Evolutionary conservation across 2,329 filamentous ascomycete species (phyloP), one percentile per base, ranked within the genome.

Genomic region (Pestalotiopsis sp.): DNA sequence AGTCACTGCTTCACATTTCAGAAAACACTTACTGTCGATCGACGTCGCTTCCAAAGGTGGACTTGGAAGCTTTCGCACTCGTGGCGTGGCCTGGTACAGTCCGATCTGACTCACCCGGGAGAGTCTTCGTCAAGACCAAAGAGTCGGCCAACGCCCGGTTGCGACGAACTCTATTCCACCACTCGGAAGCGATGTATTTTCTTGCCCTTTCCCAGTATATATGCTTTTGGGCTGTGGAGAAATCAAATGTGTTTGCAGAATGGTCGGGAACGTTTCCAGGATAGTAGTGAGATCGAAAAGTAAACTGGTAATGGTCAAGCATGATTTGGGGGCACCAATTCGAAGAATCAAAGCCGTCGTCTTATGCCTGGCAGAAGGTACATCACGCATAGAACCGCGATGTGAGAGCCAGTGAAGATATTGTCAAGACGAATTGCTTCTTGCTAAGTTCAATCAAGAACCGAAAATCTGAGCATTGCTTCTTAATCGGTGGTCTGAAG

Each of bases 331-430:
- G n/a, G 20, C 27, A 61, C 38, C 14, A 49, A 31, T 45, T 25
- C 20, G 12, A 38, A 49, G 36, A 23, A 49, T 49, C 20, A 11
- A 64, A 41, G 61, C 59, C 59, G 38, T n/a, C 45, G 45, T 64
- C 38, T 64, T 64, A 14, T 49, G 38, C 61, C 38, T 64, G 61
- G 61, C 61, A 64, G 2, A 27, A 27, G 14, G 61, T 20, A 45
- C 61, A 64, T 64, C 61, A 64, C 61, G 61, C 61, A 64, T 49
- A 2, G 61, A n/a, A 23, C 61, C 61, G 61, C 25, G 38, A 64
- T 52, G 61, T 11, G 23, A 14, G 38, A 27, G 61, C 61, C 61
- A 49, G 61, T 38, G 61, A 64, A 49, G 41, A 49, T 52, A 59
- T 64, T 64, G 38, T 64, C 61, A 45, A 64, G 61, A 64, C 61